phyloP scores from a whole-genome alignment of 208 protist genomes.

The Leishmania tarentolae region DNA sequence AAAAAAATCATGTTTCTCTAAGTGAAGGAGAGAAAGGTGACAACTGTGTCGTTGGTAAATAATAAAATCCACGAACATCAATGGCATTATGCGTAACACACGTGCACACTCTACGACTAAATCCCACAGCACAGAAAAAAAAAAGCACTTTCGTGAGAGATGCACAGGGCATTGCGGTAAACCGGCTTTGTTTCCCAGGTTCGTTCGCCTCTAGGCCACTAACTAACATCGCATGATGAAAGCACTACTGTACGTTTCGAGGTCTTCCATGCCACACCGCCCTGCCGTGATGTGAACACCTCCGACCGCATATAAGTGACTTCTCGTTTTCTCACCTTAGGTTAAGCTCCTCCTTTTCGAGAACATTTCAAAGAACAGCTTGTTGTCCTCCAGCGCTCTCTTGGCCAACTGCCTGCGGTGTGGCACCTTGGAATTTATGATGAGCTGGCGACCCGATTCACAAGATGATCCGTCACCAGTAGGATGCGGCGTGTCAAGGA shows the following conservation, averaged over 20 bases:
- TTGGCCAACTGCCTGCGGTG: conserved; percentile 67
- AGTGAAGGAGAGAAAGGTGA: background rate
- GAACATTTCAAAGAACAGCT: conserved; percentile 46
- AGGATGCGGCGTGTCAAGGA: background rate
- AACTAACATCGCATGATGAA: background rate
- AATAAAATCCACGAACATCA: background rate
- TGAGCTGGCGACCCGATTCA: conserved; percentile 12
- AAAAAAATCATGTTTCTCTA: background rate
- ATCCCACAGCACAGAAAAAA: background rate
- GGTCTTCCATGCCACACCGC: background rate
- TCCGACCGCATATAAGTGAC: background rate
- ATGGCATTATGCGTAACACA: too few species aligned
- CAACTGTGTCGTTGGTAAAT: too few species aligned
- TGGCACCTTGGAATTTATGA: conserved; percentile 43
- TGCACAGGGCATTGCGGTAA: background rate
- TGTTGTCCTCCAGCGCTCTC: conserved; percentile 76
- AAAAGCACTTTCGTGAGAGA: background rate
- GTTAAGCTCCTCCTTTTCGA: conserved; percentile 5
- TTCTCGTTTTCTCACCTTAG: background rate
- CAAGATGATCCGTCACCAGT: background rate
- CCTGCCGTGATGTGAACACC: background rate
- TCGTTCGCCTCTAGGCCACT: background rate
- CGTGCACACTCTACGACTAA: too few species aligned
- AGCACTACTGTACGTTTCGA: background rate
- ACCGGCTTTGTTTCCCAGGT: background rate